Base-by-base conservation (phyloP, 1,284 basidiomycete genomes). In the Ganoderma meredithae region DNA sequence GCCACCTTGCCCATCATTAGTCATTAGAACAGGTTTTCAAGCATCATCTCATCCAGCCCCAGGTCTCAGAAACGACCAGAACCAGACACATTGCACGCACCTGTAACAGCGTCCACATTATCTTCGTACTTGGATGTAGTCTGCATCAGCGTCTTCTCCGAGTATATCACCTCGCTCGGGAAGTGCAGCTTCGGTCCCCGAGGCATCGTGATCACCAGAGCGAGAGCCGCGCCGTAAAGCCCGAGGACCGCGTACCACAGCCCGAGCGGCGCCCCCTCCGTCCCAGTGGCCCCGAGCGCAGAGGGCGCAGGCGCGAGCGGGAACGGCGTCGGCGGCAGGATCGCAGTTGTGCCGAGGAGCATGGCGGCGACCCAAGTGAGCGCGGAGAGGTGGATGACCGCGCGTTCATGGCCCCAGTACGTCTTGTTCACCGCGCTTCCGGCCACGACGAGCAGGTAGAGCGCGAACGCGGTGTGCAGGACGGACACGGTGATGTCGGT, bases 121-220 rank as follows among this genome's bases (percentile, higher is more conserved):
- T 89, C 85, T 49, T 84, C 77, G 52, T 87, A 85, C 31, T 74
- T 76, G 63, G 89, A 90, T 3, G 88, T 90, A 25, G 85, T 83
- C 15, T 81, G 76, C 67, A 83, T 79, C 27, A 91, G 81, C 0
- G 82, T 88, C 78, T 94, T 94, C 61, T 90, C 83, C 0, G 91
- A 88, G 76, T 95, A 96, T 47, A 96, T 90, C 13, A 82, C 82
- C 59, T 87, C 84, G 9, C 89, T 83, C 0, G 92, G 91, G 73
- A 88, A 93, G 75, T 94, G 88, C 31, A 96, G 81, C 6, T 84
- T 80, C 0, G 95, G 95, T 0, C 94, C 94, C 47, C 87, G 84
- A 2, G 90, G 91, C 3, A 89, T 91, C 1, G 85, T 88, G 60
- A 87, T 82, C 10, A 86, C 82, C 39, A 92, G 71, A 27, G 84